Base-by-base conservation (phyloP, 169 alveolate species). In the Eimeria acervulina region DNA sequence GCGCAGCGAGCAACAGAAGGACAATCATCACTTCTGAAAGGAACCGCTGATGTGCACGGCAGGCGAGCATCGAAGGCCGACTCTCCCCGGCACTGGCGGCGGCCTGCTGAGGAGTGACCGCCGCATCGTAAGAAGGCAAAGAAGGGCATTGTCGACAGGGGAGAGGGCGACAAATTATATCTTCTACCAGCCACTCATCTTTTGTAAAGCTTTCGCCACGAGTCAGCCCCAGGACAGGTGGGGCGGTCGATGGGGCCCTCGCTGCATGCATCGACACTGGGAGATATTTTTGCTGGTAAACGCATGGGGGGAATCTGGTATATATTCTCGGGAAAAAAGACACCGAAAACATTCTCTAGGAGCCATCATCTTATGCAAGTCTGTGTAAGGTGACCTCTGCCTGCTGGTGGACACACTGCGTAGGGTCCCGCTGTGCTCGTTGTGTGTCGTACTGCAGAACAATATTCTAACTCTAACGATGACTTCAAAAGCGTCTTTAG, bases 81-180 rank as follows among this genome's bases (percentile, higher is more conserved):
- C 78, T 33, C 80, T 51, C 93, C 93, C 55, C 78, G 93, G 42
- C 93, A 40, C n/a, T 59, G 78, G 51, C 59, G 93, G 78, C 93
- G 52, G 52, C 80, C 80, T 42, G n/a, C 19, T 17, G 80, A 28
- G 33, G 78, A 40, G 36, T n/a, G 40, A 26, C 52, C 78, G 80
- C 78, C 78, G 36, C 93, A 15, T 31, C 80, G 61, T 28, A 84
- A 84, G 78, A 84, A 84, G 44, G 74, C 59, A 84, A 84, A 84
- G 78, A 84, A 84, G 80, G 93, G 93, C 93, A 84, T 84, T 84
- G 78, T 84, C 93, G 74, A 68, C 63, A 59, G 93, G 52, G 66
- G 72, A 81, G 72, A 51, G 90, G 61, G 70, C 44, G 90, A 44
- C 51, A 28, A 52, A 44, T 51, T n/a, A 28, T 51, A 28, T 81